Percentiles rank a stretch among this genome's conserved stretches.
Conservation (phyloP, 208 protist genomes). For the Leishmania turanica region DNA sequence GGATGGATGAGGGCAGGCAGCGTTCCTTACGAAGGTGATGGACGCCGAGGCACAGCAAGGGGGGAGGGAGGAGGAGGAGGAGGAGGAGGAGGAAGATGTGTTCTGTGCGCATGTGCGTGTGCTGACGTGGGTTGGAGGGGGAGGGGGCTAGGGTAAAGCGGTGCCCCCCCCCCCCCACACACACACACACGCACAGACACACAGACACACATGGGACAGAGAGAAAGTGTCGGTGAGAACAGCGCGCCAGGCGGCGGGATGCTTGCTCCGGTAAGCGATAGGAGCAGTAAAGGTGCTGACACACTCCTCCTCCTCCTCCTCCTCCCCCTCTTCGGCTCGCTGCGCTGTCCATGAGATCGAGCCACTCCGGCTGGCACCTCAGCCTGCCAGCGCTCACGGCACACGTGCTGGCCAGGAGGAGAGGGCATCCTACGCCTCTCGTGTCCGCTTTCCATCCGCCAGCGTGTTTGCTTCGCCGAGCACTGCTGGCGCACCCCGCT, state of each 20-base stretch:
- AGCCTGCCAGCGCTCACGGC: not conserved
- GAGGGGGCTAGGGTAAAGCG: not conserved
- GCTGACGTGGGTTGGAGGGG: not conserved
- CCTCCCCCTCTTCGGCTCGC: not conserved
- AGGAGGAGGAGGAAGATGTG: not conserved
- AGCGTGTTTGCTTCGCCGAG: not conserved
- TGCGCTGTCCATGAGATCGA: not conserved
- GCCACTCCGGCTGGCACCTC: not conserved
- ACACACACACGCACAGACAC: not conserved
- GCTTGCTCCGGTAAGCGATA: not conserved
- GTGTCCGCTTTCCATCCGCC: conserved; percentile 15
- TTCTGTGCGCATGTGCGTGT: not conserved
- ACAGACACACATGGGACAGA: not conserved
- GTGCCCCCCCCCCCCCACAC: not conserved
- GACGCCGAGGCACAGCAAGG: not conserved
- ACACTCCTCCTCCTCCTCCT: not conserved
- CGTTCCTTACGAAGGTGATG: not conserved
- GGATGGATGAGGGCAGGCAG: not conserved
- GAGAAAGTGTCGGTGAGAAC: not conserved
- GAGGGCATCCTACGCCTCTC: not conserved
- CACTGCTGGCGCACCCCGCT: not conserved
- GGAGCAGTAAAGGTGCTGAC: not conserved
- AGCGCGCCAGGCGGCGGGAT: not conserved
- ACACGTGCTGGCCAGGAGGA: not conserved
- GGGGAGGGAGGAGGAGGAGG: not conserved